Evolutionary conservation across 129 eudicot genomes (phyloP), one percentile per base, ranked within the genome.

Genomic region (Smallanthus sonchifolius): DNA sequence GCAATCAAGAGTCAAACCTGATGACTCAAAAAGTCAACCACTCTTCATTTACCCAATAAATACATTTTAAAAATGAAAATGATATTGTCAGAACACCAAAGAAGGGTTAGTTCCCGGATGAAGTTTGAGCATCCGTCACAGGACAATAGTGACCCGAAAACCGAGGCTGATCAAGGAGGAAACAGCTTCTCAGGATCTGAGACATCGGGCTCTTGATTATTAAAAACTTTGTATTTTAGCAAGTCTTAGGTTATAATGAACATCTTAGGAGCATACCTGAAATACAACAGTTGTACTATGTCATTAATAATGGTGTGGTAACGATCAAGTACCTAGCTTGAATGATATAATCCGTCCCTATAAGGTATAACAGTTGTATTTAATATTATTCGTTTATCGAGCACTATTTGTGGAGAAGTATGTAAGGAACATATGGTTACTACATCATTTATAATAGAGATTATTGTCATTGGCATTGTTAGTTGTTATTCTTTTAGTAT

Each of bases 131-230:
- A 74, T 70, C 71, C 80, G 20, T 47, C 84, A 39, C 76, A 85
- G 35, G 75, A 77, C 32, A 77, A 74, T 16, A 83, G 69, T 62
- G 82, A 61, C 63, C 65, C 34, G 56, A 78, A 70, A 51, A 67
- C 72, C 74, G 95, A 88, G 65, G 87, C 40, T 1, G 89, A 86
- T 65, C 83, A 66, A 63, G 88, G 84, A 76, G 79, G 73, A 61
- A 83, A 80, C 48, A 84, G 87, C 72, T 77, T 81, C 64, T 86
- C 95, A 10, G 92, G 83, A 35, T 91, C 95, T 1, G 95, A 83
- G 43, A 75, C 67, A 45, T 80, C 80, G 1, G 61, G 55, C 64
- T 78, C 81, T 70, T 84, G 75, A 84, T 48, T 51, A 51, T 61
- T 16, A n/a, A 15, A 34, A 15, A 24, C 10, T 39, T 54, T 6